phyloP scores from a whole-genome alignment of 2,329 filamentous ascomycete species.

The Cercospora berteroae region DNA sequence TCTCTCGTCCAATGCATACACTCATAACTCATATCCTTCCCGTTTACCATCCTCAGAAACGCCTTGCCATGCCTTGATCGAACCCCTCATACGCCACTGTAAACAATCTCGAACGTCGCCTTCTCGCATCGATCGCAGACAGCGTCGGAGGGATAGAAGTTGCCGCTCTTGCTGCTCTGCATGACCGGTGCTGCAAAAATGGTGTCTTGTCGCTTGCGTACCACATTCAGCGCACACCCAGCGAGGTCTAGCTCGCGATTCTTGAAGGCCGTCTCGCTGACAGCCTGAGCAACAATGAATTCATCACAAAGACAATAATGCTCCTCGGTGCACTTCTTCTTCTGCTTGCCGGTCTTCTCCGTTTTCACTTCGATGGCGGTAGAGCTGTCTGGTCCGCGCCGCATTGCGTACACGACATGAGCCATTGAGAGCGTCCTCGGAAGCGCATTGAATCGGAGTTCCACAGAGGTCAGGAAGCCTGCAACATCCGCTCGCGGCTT shows the following conservation, averaged over 20 bases:
- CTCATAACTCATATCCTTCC: neutral
- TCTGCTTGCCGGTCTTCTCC: slow-evolving; percentile 14
- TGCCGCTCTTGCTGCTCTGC: slow-evolving; percentile 7
- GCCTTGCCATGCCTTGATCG: neutral
- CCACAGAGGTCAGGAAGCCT: slow-evolving; percentile 15
- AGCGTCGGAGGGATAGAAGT: slow-evolving; percentile 1
- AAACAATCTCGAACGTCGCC: slow-evolving; percentile 20
- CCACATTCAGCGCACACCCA: slow-evolving; percentile 13
- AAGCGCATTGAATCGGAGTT: slow-evolving; percentile 16
- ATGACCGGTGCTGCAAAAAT: slow-evolving; percentile 15
- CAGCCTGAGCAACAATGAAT: neutral
- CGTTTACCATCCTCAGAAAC: neutral
- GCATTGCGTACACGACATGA: slow-evolving; percentile 16
- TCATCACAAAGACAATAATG: slow-evolving; percentile 21
- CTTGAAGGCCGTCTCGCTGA: neutral
- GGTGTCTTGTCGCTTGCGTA: slow-evolving; percentile 13
- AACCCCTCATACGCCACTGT: slow-evolving; percentile 15
- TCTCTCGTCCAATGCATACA: neutral
- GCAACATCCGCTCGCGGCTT: slow-evolving; percentile 15
- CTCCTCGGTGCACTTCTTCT: neutral
- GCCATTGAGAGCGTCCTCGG: neutral
- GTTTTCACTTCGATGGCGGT: slow-evolving; percentile 17
- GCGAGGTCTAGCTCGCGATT: slow-evolving; percentile 11
- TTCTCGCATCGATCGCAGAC: slow-evolving; percentile 18
- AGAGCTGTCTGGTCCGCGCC: slow-evolving; percentile 4